Percentiles rank a stretch among this genome's conserved stretches.
phyloP scores from a whole-genome alignment of 495 filamentous ascomycete species.

The Annulohypoxylon bovei region DNA sequence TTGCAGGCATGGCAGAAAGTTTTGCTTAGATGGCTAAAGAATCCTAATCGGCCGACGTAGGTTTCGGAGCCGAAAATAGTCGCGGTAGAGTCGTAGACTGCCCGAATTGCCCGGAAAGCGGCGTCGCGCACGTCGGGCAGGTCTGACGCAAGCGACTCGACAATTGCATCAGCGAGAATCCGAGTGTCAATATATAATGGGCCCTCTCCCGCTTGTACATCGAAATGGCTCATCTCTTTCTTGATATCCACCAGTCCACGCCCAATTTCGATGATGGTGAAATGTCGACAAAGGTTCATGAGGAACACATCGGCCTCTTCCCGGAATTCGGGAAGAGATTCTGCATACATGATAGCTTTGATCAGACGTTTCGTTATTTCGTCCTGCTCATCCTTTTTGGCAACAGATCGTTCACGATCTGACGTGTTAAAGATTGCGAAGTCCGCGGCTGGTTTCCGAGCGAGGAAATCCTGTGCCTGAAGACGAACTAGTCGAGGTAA shows the following conservation, averaged over 20 bases:
- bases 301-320: conserved; percentile 76
- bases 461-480: conserved; percentile 85
- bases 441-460: conserved; percentile 69
- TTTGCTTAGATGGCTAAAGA: conserved; percentile 82
- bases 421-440: conserved; percentile 72
- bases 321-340: conserved; percentile 81
- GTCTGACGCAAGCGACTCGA: conserved; percentile 88
- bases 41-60: conserved; percentile 75
- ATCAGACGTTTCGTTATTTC: conserved; percentile 82
- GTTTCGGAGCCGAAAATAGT: conserved; percentile 79
- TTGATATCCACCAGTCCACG: conserved; percentile 78
- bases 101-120: conserved; percentile 79
- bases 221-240: conserved; percentile 76
- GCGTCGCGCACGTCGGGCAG: conserved; percentile 79
- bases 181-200: conserved; percentile 83
- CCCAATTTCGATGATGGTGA: conserved; percentile 90
- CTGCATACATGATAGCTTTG: conserved; percentile 86
- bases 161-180: conserved; percentile 87
- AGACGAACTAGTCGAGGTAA: conserved; percentile 83
- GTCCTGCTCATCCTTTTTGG: conserved; percentile 87
- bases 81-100: conserved; percentile 78
- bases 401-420: conserved; percentile 80
- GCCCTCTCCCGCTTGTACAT: conserved; percentile 86
- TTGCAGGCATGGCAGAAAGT: conserved; percentile 94
- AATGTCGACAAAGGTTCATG: conserved; percentile 83